A percentile compares a stretch with the other conserved stretches of the same genome.
Conservation (phyloP, 2,329 filamentous ascomycete species). For the Plectosphaerella cucumerina region DNA sequence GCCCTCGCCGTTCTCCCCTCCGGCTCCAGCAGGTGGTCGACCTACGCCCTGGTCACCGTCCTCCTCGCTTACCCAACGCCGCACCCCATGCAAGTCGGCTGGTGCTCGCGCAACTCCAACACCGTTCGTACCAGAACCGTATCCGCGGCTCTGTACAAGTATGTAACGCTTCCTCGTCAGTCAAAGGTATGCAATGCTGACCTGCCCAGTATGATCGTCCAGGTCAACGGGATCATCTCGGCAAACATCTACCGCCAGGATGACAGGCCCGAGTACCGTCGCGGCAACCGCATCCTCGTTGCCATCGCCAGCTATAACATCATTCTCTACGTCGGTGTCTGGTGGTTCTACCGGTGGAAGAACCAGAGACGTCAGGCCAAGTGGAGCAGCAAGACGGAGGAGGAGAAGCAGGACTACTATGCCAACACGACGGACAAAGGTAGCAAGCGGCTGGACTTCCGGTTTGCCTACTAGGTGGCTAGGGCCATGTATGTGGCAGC, state of each 20-base stretch:
- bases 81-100: slow-evolving; percentile 53
- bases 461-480: slow-evolving; percentile 24
- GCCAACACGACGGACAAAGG: slow-evolving; percentile 35
- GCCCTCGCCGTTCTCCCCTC: slow-evolving; percentile 25
- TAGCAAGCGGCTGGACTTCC: slow-evolving; percentile 29
- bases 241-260: slow-evolving; percentile 38
- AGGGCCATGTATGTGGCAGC: too few species aligned
- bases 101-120: slow-evolving; percentile 57
- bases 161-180: not conserved
- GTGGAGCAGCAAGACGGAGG: slow-evolving; percentile 22
- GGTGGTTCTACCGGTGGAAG: slow-evolving; percentile 24
- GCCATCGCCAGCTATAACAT: slow-evolving; percentile 33
- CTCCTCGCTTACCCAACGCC: slow-evolving; percentile 28
- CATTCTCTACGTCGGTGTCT: slow-evolving; percentile 20
- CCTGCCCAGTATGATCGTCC: not conserved
- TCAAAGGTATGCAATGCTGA: not conserved
- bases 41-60: slow-evolving; percentile 27
- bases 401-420: slow-evolving; percentile 32
- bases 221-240: slow-evolving; percentile 21
- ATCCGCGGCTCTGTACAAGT: slow-evolving; percentile 53
- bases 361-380: slow-evolving; percentile 20
- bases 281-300: slow-evolving; percentile 35
- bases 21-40: slow-evolving; percentile 23
- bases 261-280: slow-evolving; percentile 30
- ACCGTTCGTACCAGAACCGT: slow-evolving; percentile 59